Base-by-base conservation (phyloP, 257 asterid genomes). In the Linaria vulgaris region DNA sequence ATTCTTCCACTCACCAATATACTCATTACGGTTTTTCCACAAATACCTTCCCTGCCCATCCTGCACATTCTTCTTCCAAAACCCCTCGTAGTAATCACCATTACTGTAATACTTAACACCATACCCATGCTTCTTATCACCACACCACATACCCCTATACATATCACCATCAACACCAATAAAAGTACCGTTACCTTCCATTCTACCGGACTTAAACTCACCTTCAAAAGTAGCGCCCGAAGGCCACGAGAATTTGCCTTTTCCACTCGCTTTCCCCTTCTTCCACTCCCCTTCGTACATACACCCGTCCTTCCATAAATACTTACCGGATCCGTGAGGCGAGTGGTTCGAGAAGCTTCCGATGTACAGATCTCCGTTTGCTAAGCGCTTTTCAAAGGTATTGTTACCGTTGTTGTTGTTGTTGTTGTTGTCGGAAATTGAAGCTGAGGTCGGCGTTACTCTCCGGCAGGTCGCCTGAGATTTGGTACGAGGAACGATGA, bases 231-330 rank as follows among this genome's bases (percentile, higher is more conserved):
- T 85, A 17, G 99, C 97, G 1, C 99, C 97, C 0, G 96, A 90
- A 1, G 99, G 96, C 99, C 99, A 94, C 0, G 99, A 94, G 48
- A 94, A 82, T 68, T 78, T 90, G 1, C 99, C 99, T 49, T 73
- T 85, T 0, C 99, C 99, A 2, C 83, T 79, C 34, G 96, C 96
- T 43, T 85, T 94, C 49, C 99, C 99, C 72, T 83, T 83, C 77
- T 82, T 90, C 99, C 99, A 94, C 54, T 86, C 95, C 5, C 99
- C 99, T 67, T 84, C 96, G 47, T 90, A 94, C 96, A 90, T 90
- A 70, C 97, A 90, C 50, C 96, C 96, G 59, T 94, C 99, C 23
- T 44, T 79, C 99, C 99, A 94, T 65, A 90, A 44, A 70, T 94
- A 94, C 78, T 88, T 94, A 0, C 97, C 97, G 50, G 95, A 88